Conservation (phyloP, 2,329 filamentous ascomycete species). For the Colletotrichum sublineola region DNA sequence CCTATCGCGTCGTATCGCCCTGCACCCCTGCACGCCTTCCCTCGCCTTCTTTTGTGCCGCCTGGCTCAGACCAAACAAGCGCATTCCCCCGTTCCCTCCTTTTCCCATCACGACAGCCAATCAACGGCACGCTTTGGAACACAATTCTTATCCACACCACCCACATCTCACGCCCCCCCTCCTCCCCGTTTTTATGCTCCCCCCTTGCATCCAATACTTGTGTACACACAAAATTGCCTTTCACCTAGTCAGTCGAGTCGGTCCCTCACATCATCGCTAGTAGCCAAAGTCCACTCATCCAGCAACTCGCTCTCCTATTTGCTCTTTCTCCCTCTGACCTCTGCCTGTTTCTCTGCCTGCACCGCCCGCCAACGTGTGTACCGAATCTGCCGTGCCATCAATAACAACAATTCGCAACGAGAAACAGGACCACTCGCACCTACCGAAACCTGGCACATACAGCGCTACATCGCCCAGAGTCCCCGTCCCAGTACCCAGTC, state of each 20-base stretch:
- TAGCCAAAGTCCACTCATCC: background rate
- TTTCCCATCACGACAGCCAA: slow-evolving; percentile 1
- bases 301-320: slow-evolving; percentile 10
- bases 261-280: slow-evolving; percentile 35
- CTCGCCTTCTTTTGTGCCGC: slow-evolving; percentile 29
- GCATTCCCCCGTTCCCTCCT: slow-evolving; percentile 30
- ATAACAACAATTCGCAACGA: slow-evolving; percentile 18
- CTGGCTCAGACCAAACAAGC: slow-evolving; percentile 40
- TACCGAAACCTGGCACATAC: slow-evolving; percentile 7
- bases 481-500: background rate
- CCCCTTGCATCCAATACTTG: slow-evolving; percentile 36
- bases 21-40: slow-evolving; percentile 11
- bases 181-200: slow-evolving; percentile 30
- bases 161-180: slow-evolving; percentile 27
- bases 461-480: slow-evolving; percentile 4
- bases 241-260: slow-evolving; percentile 37
- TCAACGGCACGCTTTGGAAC: background rate
- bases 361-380: slow-evolving; percentile 6
- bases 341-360: background rate
- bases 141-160: slow-evolving; percentile 27
- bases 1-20: slow-evolving; percentile 13
- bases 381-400: slow-evolving; percentile 13
- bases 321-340: background rate
- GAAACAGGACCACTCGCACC: slow-evolving; percentile 20
- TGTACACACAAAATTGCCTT: slow-evolving; percentile 37